These are phyloP conservation scores for Pyronema domesticum DNA, from an alignment of 495 filamentous ascomycete genomes.

Conservation along the genomic window DNA sequence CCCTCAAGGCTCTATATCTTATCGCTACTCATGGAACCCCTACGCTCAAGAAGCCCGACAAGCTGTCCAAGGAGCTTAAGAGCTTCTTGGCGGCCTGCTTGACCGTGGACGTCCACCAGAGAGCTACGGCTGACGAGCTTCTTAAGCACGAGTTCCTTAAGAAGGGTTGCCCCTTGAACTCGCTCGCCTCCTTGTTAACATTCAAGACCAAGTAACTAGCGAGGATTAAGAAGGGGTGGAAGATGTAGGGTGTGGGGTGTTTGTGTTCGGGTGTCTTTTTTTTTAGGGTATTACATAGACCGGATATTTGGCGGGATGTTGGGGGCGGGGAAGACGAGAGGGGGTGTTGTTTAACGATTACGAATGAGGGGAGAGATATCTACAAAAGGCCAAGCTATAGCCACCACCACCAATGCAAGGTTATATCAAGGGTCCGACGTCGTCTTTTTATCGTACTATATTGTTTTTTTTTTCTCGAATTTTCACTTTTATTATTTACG, in stretches of 20 bases:
- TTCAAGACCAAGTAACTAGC: conserved; percentile 37
- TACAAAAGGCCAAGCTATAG: no score
- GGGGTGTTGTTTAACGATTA: no score
- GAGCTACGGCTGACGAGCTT: conserved; percentile 77
- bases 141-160: conserved; percentile 61
- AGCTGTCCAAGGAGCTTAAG: conserved; percentile 90
- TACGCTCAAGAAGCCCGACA: conserved; percentile 90
- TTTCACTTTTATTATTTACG: no score
- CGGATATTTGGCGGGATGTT: no score
- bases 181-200: conserved; percentile 66
- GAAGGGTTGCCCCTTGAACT: conserved; percentile 60
- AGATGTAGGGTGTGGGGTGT: conserved; percentile 3
- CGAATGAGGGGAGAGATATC: no score
- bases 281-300: no score
- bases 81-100: conserved; percentile 87
- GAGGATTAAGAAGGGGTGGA: conserved; percentile 19
- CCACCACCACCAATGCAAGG: no score
- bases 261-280: no score
- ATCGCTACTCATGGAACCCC: conserved; percentile 97
- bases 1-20: conserved; percentile 86
- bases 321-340: no score
- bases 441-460: neutral
- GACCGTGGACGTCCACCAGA: conserved; percentile 87
- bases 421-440: no score
- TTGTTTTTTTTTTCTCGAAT: neutral